A percentile compares a stretch with the other conserved stretches of the same genome.
phyloP scores from a whole-genome alignment of 495 filamentous ascomycete species.

The Podospora bellae-mahoneyi region DNA sequence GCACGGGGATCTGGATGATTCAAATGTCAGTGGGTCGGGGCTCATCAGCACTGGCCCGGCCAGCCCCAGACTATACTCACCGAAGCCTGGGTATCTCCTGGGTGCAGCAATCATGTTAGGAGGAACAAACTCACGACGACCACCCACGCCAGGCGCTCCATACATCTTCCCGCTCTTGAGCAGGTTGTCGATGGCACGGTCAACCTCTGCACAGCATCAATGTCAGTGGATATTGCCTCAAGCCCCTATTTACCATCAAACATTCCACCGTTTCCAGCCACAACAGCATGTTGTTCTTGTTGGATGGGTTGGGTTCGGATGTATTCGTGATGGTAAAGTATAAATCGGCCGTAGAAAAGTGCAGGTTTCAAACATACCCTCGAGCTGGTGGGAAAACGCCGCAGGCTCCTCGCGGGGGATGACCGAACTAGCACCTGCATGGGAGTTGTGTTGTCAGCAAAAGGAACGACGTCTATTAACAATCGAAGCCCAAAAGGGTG shows the following conservation, averaged over 20 bases:
- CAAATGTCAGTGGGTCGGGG: constrained; percentile 28
- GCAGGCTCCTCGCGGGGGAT: constrained; percentile 72
- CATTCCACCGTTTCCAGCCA: neutral
- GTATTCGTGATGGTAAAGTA: neutral
- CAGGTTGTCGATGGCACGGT: constrained; percentile 91
- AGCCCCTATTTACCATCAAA: neutral
- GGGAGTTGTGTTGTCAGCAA: constrained; percentile 37
- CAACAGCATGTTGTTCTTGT: neutral
- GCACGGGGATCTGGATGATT: constrained; percentile 40
- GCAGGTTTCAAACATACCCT: constrained; percentile 63
- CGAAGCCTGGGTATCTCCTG: constrained; percentile 58
- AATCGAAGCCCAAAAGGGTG: constrained; percentile 14
- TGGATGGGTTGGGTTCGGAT: neutral
- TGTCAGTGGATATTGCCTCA: constrained; percentile 20
- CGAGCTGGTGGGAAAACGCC: constrained; percentile 86
- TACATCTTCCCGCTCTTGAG: constrained; percentile 95
- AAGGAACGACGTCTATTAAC: constrained; percentile 13
- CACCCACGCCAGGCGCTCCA: constrained; percentile 49
- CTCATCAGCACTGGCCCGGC: constrained; percentile 25
- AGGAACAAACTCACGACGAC: constrained; percentile 84
- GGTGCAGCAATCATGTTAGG: constrained; percentile 49
- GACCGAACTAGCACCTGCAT: constrained; percentile 69
- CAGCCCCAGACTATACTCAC: constrained; percentile 39
- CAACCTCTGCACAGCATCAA: constrained; percentile 66
- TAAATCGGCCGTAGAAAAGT: neutral